Conservation (phyloP, 441 rosid species). For the Adansonia rubrostipa region DNA sequence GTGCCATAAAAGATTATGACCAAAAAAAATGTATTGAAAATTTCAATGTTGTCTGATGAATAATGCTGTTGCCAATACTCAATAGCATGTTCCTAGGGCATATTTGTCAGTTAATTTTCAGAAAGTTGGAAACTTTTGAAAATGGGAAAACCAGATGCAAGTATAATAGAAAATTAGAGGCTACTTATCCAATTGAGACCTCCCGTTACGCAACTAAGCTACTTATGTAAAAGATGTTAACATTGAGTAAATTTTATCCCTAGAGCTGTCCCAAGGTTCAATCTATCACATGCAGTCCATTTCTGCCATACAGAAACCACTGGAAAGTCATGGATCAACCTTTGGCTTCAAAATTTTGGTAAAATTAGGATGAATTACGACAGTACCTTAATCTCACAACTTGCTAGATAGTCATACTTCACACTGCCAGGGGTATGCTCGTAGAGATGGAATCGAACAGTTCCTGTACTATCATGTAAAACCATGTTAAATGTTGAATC, state of each 20-base stretch:
- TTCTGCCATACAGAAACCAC: conserved; percentile 15
- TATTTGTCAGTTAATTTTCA: not conserved
- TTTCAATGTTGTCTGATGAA: not conserved
- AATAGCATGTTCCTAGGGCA: not conserved
- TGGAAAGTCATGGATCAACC: not conserved
- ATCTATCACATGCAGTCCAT: not conserved
- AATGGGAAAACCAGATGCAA: conserved; percentile 1
- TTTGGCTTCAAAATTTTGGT: not conserved
- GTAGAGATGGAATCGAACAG: conserved; percentile 70
- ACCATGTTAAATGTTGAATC: conserved; percentile 90
- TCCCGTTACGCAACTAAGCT: not conserved
- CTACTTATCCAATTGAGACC: not conserved
- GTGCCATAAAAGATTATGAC: conserved; percentile 6
- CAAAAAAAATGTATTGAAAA: conserved; percentile 1
- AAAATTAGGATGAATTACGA: conserved; percentile 11
- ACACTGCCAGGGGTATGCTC: conserved; percentile 63
- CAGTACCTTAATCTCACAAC: conserved; percentile 89
- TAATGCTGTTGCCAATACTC: not conserved
- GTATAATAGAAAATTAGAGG: not conserved
- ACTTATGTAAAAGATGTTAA: conserved; percentile 10
- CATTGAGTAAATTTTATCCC: not conserved
- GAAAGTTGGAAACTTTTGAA: conserved; percentile 7
- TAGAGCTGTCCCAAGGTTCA: not conserved
- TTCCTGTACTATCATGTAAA: conserved; percentile 78
- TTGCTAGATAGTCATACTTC: conserved; percentile 70